A percentile compares a stretch with the other conserved stretches of the same genome.
These are phyloP conservation scores for Fraxinus ornus DNA, from an alignment of 305 asterid genomes.

Conservation along the genomic window DNA sequence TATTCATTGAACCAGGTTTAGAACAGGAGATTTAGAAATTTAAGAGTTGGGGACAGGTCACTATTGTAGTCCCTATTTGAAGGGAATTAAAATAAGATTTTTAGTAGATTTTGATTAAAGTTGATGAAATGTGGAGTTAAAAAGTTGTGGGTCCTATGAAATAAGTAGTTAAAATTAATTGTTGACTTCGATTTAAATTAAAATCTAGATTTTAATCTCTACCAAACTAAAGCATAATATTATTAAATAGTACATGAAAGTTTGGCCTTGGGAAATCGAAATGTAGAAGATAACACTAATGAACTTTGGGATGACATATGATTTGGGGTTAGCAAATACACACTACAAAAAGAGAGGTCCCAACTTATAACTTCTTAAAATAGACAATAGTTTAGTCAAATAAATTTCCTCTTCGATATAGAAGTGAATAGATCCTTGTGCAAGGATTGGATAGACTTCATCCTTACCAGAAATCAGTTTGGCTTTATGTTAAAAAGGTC, in stretches of 20 bases:
- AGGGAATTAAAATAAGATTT: neutral
- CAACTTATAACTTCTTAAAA: neutral
- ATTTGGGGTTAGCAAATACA: neutral
- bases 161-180: too few relatives aligned
- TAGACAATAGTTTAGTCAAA: neutral
- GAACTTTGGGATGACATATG: neutral
- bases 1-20: neutral
- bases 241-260: neutral
- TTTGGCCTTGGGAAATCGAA: neutral
- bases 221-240: neutral
- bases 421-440: neutral
- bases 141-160: neutral
- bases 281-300: neutral
- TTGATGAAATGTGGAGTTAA: neutral
- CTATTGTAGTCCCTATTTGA: neutral
- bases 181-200: too few relatives aligned
- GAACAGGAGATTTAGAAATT: neutral
- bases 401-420: neutral
- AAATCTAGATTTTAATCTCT: too few relatives aligned
- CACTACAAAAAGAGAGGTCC: neutral
- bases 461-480: neutral
- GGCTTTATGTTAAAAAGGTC: neutral
- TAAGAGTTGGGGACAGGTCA: neutral
- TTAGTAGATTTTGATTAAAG: neutral
- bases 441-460: neutral